phyloP scores from a whole-genome alignment of 495 filamentous ascomycete genomes.

The Talaromyces trachyspermus region DNA sequence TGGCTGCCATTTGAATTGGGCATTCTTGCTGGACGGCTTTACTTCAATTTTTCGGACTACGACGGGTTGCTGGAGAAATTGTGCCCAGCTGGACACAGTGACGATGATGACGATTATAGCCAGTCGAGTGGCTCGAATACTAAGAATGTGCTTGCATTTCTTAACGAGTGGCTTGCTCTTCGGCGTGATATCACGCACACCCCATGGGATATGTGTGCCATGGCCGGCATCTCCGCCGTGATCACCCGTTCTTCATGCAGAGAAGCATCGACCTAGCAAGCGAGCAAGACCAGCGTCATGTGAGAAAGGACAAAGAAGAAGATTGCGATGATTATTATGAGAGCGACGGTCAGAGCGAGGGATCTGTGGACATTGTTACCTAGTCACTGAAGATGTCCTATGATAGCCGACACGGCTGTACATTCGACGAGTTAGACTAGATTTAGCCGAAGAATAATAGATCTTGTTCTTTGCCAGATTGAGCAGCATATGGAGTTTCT shows the following conservation, averaged over 20 bases:
- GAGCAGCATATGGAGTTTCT: too few relatives aligned
- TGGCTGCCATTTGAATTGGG: conserved; percentile 48
- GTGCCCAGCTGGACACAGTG: background rate
- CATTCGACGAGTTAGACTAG: too few relatives aligned
- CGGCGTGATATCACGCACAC: conserved; percentile 45
- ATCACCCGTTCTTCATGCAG: conserved; percentile 36
- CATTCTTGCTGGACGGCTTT: conserved; percentile 48
- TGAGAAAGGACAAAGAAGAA: background rate
- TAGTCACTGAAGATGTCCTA: too few relatives aligned
- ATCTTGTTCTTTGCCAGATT: too few relatives aligned
- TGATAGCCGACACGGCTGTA: too few relatives aligned
- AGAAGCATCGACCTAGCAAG: too few relatives aligned
- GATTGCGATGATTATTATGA: background rate
- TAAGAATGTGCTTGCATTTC: conserved; percentile 20
- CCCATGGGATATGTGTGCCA: conserved; percentile 50
- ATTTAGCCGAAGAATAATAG: too few relatives aligned
- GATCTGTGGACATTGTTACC: too few relatives aligned
- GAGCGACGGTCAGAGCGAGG: too few relatives aligned
- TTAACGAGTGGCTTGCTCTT: conserved; percentile 45
- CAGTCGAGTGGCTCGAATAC: background rate
- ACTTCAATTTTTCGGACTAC: conserved; percentile 42
- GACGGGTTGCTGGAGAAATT: conserved; percentile 9
- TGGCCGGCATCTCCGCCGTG: conserved; percentile 28
- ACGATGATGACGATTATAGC: too few relatives aligned
- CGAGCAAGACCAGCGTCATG: background rate